These are phyloP conservation scores for Laguncularia racemosa DNA, from an alignment of 345 rosid species.

Conservation along the genomic window DNA sequence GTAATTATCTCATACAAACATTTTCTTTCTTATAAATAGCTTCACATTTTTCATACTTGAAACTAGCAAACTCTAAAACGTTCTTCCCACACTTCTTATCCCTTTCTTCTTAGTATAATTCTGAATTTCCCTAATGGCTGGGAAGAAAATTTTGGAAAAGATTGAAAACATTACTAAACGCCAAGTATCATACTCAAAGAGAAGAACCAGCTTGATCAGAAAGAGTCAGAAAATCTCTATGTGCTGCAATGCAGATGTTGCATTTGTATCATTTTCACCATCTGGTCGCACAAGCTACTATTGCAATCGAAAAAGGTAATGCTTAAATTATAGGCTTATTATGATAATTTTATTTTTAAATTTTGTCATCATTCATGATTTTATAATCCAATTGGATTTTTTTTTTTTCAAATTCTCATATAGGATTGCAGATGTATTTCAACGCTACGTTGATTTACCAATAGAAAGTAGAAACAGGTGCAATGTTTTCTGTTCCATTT, in stretches of 20 bases:
- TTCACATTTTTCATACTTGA: too few relatives aligned
- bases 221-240: background rate
- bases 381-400: background rate
- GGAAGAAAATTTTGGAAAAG: background rate
- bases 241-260: conserved; percentile 8
- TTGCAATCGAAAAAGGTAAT: conserved; percentile 1
- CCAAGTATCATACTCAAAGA: conserved; percentile 10
- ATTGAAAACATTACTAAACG: background rate
- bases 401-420: background rate
- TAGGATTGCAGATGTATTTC: conserved; percentile 14
- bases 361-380: too few relatives aligned
- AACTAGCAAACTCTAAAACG: too few relatives aligned
- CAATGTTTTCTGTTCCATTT: background rate
- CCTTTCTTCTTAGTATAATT: too few relatives aligned
- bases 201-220: conserved; percentile 5
- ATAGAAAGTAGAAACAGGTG: conserved; percentile 10
- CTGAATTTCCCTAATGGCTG: too few relatives aligned
- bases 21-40: too few relatives aligned
- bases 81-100: too few relatives aligned
- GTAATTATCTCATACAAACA: too few relatives aligned
- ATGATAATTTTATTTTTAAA: too few relatives aligned
- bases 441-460: conserved; percentile 13
- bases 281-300: conserved; percentile 3
- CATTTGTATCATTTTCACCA: conserved; percentile 9
- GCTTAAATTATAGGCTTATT: background rate